Base-by-base conservation (phyloP, 805 yeast species). In the Kluyveromyces aestuarii region DNA sequence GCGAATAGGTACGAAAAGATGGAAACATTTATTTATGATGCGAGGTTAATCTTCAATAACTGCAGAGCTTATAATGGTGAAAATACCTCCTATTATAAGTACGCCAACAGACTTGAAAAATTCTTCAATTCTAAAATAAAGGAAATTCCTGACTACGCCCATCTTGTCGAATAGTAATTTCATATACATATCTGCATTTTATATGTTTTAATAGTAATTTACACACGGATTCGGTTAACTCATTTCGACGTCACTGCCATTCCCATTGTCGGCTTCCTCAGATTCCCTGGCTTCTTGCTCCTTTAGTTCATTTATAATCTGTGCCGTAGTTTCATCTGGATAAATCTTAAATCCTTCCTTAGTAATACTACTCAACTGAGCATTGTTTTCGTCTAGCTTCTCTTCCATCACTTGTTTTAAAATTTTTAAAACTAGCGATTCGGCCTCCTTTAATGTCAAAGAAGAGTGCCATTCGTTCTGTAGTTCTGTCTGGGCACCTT, bases 391-490 rank as follows among this genome's bases (percentile, higher is more conserved):
- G 68, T 93, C 97, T 61, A 93, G 74, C 71, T 91, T 93, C 70
- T 93, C 99, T 73, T 93, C 99, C 99, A 93, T 93, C 42, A 93
- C 99, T 71, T 93, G 99, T 67, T 90, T 90, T 59, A 93, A 76
- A 49, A 87, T 86, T 72, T 89, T 90, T 63, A 93, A 76, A 7
- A 90, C 84, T 63, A 93, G 74, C 40, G 86, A 69, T 73, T 93
- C 98, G 8, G 98, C 99, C 66, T 95, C 99, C 56, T 82, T 80
- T 57, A 93, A 72, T 13, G 97, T 88, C 60, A 93, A 75, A 18
- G 96, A 87, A 56, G 84, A 84, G 70, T 91, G 98, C 71, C 93
- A 93, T 71, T 93, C 96, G 62, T 90, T 91, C 68, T 90, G 96
- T 63, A 93, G 75, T 68, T 93, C 99, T 1, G 96, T 84, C 70